Conservation (phyloP, 495 filamentous ascomycete genomes). For the Podospora anserina region DNA sequence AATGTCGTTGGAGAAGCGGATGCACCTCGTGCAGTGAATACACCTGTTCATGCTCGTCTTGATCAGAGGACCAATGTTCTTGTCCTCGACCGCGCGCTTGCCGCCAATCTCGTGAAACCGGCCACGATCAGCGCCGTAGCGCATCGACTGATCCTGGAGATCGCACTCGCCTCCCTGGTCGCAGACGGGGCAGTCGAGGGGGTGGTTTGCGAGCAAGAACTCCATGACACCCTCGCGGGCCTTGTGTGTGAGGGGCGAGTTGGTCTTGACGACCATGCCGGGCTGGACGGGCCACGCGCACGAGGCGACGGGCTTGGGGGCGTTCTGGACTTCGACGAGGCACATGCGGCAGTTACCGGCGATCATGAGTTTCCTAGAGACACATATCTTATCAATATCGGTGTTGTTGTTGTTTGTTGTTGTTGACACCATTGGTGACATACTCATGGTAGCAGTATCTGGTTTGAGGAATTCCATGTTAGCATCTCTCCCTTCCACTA, state of each 20-base stretch:
- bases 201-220: constrained; percentile 94
- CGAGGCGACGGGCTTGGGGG: constrained; percentile 94
- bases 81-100: constrained; percentile 97
- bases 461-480: constrained; percentile 32
- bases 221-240: constrained; percentile 98
- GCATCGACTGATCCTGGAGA: constrained; percentile 98
- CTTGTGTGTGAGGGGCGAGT: constrained; percentile 93
- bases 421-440: constrained; percentile 19
- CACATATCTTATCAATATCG: constrained; percentile 37
- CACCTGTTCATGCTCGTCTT: constrained; percentile 99
- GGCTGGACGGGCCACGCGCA: constrained; percentile 98
- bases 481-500: not conserved
- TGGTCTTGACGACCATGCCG: constrained; percentile 98
- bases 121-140: constrained; percentile 92
- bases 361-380: constrained; percentile 84
- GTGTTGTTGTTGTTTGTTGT: not conserved
- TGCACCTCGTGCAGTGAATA: constrained; percentile 97
- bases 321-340: constrained; percentile 92
- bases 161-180: constrained; percentile 99
- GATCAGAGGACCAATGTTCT: constrained; percentile 97
- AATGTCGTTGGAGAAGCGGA: constrained; percentile 96
- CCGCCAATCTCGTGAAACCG: constrained; percentile 93
- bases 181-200: constrained; percentile 95
- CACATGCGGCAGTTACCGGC: constrained; percentile 99
- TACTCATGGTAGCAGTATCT: constrained; percentile 99